A percentile compares a stretch with the other conserved stretches of the same genome.
Conservation (phyloP, 176 grass and related monocot species). For the Microstegium vimineum region DNA sequence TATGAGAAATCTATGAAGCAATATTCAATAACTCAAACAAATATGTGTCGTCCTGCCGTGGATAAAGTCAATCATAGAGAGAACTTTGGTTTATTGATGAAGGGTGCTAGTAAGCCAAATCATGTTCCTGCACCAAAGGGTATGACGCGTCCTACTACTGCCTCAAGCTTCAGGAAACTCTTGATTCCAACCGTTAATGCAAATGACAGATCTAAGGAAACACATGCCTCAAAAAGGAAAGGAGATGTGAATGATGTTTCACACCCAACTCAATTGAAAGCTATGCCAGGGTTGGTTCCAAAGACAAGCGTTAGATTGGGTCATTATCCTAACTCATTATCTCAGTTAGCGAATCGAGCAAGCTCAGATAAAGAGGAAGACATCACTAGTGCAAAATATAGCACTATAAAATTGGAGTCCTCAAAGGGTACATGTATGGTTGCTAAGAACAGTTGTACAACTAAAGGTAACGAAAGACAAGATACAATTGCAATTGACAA, state of each 20-base stretch:
- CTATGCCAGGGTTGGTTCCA: neutral
- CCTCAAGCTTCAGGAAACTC: too few relatives aligned
- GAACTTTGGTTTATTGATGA: neutral
- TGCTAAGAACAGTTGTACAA: neutral
- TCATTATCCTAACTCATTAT: neutral
- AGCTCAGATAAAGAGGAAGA: neutral
- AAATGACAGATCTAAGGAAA: neutral
- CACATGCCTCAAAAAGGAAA: neutral
- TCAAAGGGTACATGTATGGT: neutral
- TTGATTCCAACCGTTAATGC: neutral
- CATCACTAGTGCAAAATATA: neutral
- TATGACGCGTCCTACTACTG: too few relatives aligned
- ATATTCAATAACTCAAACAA: neutral
- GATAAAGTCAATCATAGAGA: too few relatives aligned
- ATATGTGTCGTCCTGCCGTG: neutral
- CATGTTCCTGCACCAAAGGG: neutral
- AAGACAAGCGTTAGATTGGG: neutral
- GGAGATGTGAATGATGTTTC: neutral
- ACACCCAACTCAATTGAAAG: neutral
- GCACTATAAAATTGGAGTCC: neutral
- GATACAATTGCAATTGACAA: neutral
- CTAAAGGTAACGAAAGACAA: neutral
- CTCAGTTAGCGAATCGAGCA: neutral
- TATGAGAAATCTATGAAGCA: rapidly evolving
- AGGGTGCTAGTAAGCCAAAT: neutral